phyloP scores from a whole-genome alignment of 441 rosid species.

The Pelargonium cotyledonis region DNA sequence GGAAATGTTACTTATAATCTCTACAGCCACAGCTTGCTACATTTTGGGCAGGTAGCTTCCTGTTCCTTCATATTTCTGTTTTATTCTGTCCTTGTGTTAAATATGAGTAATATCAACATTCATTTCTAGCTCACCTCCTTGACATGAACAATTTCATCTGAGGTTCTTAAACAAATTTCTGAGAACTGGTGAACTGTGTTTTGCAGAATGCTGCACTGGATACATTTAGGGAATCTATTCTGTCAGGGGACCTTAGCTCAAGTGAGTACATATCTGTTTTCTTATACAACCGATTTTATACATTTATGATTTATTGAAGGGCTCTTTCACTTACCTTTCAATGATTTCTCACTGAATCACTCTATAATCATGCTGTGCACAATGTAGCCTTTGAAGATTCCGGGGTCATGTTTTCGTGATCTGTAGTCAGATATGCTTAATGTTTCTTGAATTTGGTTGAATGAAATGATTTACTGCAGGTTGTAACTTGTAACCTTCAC shows the following conservation, averaged over 20 bases:
- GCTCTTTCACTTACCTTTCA: too few species aligned
- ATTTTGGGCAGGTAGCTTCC: conserved; percentile 66
- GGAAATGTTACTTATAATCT: conserved; percentile 61
- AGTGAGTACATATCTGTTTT: conserved; percentile 30
- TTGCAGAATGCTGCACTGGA: conserved; percentile 74
- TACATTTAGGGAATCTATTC: conserved; percentile 49
- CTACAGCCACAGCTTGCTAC: conserved; percentile 86
- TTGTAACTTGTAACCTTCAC: too few species aligned
- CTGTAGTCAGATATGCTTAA: too few species aligned
- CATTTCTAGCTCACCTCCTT: too few species aligned
- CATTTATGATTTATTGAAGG: background rate
- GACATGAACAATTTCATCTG: background rate
- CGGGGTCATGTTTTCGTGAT: too few species aligned
- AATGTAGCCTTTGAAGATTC: too few species aligned
- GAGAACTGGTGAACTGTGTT: conserved; percentile 20
- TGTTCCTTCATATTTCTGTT: background rate
- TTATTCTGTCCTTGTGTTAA: background rate
- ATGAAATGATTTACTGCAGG: too few species aligned
- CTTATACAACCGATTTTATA: background rate
- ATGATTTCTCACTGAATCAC: too few species aligned
- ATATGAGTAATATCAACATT: background rate
- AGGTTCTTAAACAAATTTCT: background rate
- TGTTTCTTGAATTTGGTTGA: too few species aligned
- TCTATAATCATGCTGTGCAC: too few species aligned
- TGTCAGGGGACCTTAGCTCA: conserved; percentile 35